These are phyloP conservation scores for Camellia lanceoleosa DNA, from an alignment of 148 eudicot genomes.

Conservation along the genomic window DNA sequence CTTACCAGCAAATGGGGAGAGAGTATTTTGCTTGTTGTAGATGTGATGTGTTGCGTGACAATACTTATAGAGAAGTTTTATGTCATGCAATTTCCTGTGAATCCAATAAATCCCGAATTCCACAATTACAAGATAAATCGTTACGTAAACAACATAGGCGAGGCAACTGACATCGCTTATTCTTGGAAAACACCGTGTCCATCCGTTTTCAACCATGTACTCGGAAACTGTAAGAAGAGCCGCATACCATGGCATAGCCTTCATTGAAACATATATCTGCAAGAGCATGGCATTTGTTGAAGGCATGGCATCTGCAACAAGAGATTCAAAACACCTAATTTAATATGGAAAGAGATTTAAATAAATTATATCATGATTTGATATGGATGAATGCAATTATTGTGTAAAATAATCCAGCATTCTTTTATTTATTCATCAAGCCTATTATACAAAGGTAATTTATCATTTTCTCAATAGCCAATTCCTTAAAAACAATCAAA, in stretches of 20 bases:
- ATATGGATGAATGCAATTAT: background rate
- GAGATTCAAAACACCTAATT: background rate
- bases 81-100: constrained; percentile 77
- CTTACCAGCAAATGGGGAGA: constrained; percentile 92
- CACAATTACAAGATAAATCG: constrained; percentile 51
- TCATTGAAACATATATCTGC: constrained; percentile 79
- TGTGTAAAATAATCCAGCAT: background rate
- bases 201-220: constrained; percentile 62
- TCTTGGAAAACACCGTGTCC: constrained; percentile 62
- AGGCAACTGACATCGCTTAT: constrained; percentile 53
- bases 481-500: too few relatives aligned
- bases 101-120: constrained; percentile 90
- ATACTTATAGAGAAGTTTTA: constrained; percentile 76
- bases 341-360: background rate
- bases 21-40: constrained; percentile 91
- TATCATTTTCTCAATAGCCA: too few relatives aligned
- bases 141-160: constrained; percentile 37
- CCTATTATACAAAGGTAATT: too few relatives aligned
- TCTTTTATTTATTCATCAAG: background rate
- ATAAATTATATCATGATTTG: background rate
- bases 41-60: constrained; percentile 92
- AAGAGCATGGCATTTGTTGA: constrained; percentile 59
- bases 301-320: constrained; percentile 64
- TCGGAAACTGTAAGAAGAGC: constrained; percentile 63
- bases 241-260: constrained; percentile 81